Evolutionary conservation across 1,139 yeast genomes (phyloP).

Genomic region (Geotrichum australiense): DNA sequence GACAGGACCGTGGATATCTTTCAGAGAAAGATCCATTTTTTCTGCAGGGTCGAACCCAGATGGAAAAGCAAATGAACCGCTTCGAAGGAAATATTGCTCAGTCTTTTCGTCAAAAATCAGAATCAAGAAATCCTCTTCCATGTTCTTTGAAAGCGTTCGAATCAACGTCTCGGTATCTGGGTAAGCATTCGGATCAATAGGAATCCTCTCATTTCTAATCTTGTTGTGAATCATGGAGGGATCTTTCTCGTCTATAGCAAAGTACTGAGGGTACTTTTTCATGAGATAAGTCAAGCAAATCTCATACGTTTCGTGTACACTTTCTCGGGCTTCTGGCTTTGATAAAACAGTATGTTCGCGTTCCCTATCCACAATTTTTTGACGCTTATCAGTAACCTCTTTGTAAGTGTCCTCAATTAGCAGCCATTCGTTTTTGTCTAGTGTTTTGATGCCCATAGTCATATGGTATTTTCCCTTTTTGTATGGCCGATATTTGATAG

Average conservation of each 20-base stretch:
- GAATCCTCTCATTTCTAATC: slow-evolving; percentile 40
- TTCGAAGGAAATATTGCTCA: slow-evolving; percentile 55
- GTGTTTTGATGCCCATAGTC: slow-evolving; percentile 59
- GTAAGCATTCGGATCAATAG: slow-evolving; percentile 27
- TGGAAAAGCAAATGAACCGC: slow-evolving; percentile 63
- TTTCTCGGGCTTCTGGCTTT: slow-evolving; percentile 42
- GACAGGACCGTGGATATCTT: slow-evolving; percentile 52
- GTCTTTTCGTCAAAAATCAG: slow-evolving; percentile 49
- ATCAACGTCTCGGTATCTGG: slow-evolving; percentile 30
- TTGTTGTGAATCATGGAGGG: slow-evolving; percentile 34
- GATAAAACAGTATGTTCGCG: slow-evolving; percentile 37
- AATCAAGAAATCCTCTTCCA: slow-evolving; percentile 65
- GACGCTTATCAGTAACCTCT: slow-evolving; percentile 41
- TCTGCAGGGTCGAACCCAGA: slow-evolving; percentile 64
- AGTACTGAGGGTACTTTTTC: slow-evolving; percentile 56
- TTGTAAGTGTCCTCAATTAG: slow-evolving; percentile 59
- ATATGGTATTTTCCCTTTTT: slow-evolving; percentile 55
- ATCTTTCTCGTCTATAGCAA: slow-evolving; percentile 33
- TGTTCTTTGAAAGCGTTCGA: slow-evolving; percentile 40
- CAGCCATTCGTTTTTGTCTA: slow-evolving; percentile 57
- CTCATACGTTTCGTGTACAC: slow-evolving; percentile 53
- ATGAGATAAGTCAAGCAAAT: slow-evolving; percentile 43
- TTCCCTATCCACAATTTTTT: slow-evolving; percentile 38
- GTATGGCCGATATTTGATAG: slow-evolving; percentile 54
- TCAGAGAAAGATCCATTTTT: slow-evolving; percentile 39